Evolutionary conservation across 495 filamentous ascomycete species (phyloP), one percentile per base, ranked within the genome.

Genomic region (Aspergillus leporis): DNA sequence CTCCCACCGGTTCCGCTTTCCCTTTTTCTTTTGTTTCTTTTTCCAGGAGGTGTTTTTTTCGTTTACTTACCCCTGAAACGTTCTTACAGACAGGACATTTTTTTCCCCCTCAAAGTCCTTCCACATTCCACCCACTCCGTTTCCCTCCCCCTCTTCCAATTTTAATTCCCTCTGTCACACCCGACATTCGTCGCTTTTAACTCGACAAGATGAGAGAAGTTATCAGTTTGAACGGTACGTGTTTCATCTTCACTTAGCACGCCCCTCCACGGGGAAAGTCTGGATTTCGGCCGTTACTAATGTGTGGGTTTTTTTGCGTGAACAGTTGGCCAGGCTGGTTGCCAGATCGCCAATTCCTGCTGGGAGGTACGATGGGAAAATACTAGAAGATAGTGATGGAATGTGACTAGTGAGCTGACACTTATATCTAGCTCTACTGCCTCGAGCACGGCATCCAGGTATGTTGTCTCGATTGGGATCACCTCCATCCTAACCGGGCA

Each of bases 371-470:
- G 62, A 50, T 41, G 19, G 55, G 43, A 9, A 21, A 28, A 53
- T 25, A 21, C 10, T 45, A 9, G 43, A 48, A 36, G 21, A 56
- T 28, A 19, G 21, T 9, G 23, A 21, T 18, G 18, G 6, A 21
- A 48, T 25, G 38, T 49, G 36, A 54, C 45, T 25, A 52, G 43
- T 41, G 62, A 48, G 69, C 73, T 75, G 60, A 78, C 70, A 60
- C 16, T 38, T 9, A 47, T 53, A 60, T 51, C 45, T 78, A 98
- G 94, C 90, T 98, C 56, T 98, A 98, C 86, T 98, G 94, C 82
- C 90, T 98, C 70, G 94, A 98, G 83, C 94, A 98, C 78, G 94
- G 94, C 71, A 98, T 98, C 71, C 91, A 97, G 90, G 93, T 97
- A 87, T 51, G 87, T 31, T 23, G 32, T 51, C 19, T 12, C 25